Percentiles rank a stretch among this genome's conserved stretches.
Evolutionary conservation across 1,284 basidiomycete species (phyloP).

Genomic region (Sporisorium iseilematis-ciliati): DNA sequence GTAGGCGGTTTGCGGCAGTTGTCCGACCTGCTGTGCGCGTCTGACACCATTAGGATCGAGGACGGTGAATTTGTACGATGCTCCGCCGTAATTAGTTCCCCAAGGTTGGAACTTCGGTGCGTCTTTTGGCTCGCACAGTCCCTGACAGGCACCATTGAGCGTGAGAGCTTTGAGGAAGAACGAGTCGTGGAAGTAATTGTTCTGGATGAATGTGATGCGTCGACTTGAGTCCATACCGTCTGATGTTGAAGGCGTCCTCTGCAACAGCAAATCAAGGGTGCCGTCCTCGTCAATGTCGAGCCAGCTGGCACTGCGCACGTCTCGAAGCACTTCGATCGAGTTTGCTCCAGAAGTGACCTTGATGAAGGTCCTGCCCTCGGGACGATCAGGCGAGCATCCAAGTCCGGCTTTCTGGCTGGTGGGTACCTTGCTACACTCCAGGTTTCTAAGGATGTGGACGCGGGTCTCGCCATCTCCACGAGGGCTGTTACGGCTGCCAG

Average conservation of each 20-base stretch:
- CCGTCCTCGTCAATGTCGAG: constrained; percentile 97
- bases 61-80: constrained; percentile 96
- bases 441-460: constrained; percentile 80
- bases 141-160: constrained; percentile 90
- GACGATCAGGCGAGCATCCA: constrained; percentile 36
- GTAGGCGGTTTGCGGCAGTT: constrained; percentile 91
- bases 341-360: constrained; percentile 76
- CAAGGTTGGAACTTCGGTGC: constrained; percentile 75
- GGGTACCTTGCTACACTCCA: constrained; percentile 76
- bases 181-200: constrained; percentile 98
- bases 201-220: constrained; percentile 84
- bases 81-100: constrained; percentile 92
- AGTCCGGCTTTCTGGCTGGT: constrained; percentile 23
- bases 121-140: constrained; percentile 74
- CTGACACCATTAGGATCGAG: constrained; percentile 90
- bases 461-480: constrained; percentile 71
- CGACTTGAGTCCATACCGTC: constrained; percentile 48
- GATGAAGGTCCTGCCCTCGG: constrained; percentile 46
- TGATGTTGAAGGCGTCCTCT: constrained; percentile 72
- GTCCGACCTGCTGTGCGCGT: constrained; percentile 91
- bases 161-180: constrained; percentile 97
- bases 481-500: constrained; percentile 55
- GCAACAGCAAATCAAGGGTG: constrained; percentile 90
- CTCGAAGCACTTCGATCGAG: constrained; percentile 77
- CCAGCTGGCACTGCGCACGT: constrained; percentile 84